These are phyloP conservation scores for Diaporthe humulicola DNA, from an alignment of 2,329 filamentous ascomycete genomes.

Conservation along the genomic window DNA sequence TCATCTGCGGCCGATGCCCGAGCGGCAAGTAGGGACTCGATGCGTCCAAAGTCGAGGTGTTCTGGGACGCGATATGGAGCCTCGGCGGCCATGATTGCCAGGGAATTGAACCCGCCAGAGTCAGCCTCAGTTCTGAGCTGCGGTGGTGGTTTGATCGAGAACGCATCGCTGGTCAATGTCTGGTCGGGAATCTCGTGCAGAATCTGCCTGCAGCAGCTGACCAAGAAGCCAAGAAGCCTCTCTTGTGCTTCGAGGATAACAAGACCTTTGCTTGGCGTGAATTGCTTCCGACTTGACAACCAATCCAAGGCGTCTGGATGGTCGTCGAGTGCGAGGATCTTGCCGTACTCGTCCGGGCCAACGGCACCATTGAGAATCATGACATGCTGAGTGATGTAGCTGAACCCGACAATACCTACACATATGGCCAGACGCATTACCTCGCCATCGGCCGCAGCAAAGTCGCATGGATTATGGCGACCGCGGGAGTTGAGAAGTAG, in stretches of 20 bases:
- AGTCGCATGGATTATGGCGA: conserved; percentile 58
- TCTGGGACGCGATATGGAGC: conserved; percentile 66
- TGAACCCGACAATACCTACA: conserved; percentile 43
- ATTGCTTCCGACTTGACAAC: conserved; percentile 52
- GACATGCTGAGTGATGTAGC: conserved; percentile 48
- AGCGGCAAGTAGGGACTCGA: conserved; percentile 60
- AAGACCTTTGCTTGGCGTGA: conserved; percentile 61
- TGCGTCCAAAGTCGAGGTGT: conserved; percentile 57
- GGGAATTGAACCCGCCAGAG: conserved; percentile 50
- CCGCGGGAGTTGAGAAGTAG: conserved; percentile 67
- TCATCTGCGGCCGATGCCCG: conserved; percentile 60
- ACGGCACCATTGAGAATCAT: conserved; percentile 52
- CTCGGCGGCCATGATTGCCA: conserved; percentile 59
- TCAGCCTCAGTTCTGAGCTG: conserved; percentile 47
- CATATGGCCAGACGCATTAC: conserved; percentile 49
- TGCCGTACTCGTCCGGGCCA: conserved; percentile 51
- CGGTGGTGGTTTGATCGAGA: conserved; percentile 55
- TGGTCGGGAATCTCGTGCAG: conserved; percentile 63
- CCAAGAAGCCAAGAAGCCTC: conserved; percentile 60
- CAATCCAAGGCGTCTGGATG: conserved; percentile 54
- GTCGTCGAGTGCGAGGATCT: conserved; percentile 50
- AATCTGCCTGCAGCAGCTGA: conserved; percentile 60
- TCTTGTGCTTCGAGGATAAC: conserved; percentile 65
- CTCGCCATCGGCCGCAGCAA: conserved; percentile 60
- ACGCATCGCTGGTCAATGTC: conserved; percentile 45